Evolutionary conservation across 2,329 filamentous ascomycete genomes (phyloP).

Genomic region (Triangularia setosa): DNA sequence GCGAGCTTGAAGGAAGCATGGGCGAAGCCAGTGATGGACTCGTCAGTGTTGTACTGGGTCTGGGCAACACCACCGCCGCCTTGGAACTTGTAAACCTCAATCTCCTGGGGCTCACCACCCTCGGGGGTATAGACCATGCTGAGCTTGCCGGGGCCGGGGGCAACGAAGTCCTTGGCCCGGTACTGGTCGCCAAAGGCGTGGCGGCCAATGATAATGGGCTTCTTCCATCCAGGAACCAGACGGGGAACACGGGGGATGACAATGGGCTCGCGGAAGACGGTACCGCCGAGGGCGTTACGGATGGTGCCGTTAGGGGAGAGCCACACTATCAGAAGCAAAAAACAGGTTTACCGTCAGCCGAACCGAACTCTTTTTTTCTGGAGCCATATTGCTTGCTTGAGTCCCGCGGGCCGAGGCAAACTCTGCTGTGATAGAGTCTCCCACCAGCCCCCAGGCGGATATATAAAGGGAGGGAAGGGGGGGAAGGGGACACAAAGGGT

Average conservation of each 20-base stretch:
- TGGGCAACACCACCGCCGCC: slow-evolving; percentile 82
- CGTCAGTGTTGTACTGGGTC: slow-evolving; percentile 97
- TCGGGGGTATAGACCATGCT: slow-evolving; percentile 92
- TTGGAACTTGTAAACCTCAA: slow-evolving; percentile 89
- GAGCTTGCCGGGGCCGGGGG: slow-evolving; percentile 78
- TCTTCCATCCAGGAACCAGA: slow-evolving; percentile 95
- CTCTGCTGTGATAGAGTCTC: not conserved
- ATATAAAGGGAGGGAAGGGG: not conserved
- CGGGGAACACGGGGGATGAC: slow-evolving; percentile 91
- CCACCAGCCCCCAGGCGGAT: not conserved
- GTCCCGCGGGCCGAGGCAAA: not conserved
- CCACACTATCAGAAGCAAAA: slow-evolving; percentile 66
- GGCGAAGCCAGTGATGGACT: slow-evolving; percentile 91
- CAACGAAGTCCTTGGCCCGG: slow-evolving; percentile 87
- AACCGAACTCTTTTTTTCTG: not conserved
- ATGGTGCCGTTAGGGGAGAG: slow-evolving; percentile 93
- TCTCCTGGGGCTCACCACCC: slow-evolving; percentile 74
- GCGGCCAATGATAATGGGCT: slow-evolving; percentile 97
- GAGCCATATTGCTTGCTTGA: not conserved
- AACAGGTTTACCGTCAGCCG: slow-evolving; percentile 7
- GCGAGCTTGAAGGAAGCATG: slow-evolving; percentile 97
- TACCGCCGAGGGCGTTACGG: slow-evolving; percentile 75
- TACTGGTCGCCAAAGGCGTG: slow-evolving; percentile 99
- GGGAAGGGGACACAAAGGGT: not conserved
- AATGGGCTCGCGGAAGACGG: slow-evolving; percentile 98